A percentile compares a stretch with the other conserved stretches of the same genome.
Evolutionary conservation across 1,139 yeast species (phyloP).

Genomic region (Candida tetrigidarum): DNA sequence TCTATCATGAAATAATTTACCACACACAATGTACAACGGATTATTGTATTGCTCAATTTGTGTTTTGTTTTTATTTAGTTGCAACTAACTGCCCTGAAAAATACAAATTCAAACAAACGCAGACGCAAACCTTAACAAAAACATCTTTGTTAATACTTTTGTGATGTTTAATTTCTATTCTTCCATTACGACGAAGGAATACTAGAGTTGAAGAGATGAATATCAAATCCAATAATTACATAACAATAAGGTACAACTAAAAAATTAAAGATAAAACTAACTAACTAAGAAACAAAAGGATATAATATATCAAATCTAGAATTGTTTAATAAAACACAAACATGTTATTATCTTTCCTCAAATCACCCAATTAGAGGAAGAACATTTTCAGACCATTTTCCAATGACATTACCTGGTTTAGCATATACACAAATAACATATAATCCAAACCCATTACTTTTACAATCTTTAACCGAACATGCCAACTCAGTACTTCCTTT

Average conservation of each 20-base stretch:
- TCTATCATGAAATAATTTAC: neutral
- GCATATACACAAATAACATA: constrained; percentile 53
- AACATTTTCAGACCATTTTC: constrained; percentile 55
- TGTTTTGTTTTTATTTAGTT: neutral
- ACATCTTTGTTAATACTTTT: too few relatives aligned
- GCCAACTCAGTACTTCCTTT: constrained; percentile 68
- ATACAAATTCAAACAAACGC: too few relatives aligned
- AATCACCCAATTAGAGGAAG: constrained; percentile 21
- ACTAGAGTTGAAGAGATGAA: too few relatives aligned
- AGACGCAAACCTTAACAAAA: too few relatives aligned
- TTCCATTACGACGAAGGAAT: too few relatives aligned
- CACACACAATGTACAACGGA: neutral
- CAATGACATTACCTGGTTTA: constrained; percentile 50
- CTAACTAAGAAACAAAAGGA: too few relatives aligned
- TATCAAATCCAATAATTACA: too few relatives aligned
- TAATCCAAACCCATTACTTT: constrained; percentile 42
- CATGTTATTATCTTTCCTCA: neutral
- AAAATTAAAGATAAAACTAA: too few relatives aligned
- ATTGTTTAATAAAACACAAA: neutral
- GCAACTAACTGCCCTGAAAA: too few relatives aligned
- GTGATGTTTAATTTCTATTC: too few relatives aligned
- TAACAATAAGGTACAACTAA: constrained; percentile 1
- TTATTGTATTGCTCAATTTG: neutral
- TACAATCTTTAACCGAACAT: constrained; percentile 59
- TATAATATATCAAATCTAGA: constrained; percentile 1